Percentiles rank a stretch among this genome's conserved stretches.
phyloP scores from a whole-genome alignment of 768 basidiomycete genomes.

The Suillus plorans region DNA sequence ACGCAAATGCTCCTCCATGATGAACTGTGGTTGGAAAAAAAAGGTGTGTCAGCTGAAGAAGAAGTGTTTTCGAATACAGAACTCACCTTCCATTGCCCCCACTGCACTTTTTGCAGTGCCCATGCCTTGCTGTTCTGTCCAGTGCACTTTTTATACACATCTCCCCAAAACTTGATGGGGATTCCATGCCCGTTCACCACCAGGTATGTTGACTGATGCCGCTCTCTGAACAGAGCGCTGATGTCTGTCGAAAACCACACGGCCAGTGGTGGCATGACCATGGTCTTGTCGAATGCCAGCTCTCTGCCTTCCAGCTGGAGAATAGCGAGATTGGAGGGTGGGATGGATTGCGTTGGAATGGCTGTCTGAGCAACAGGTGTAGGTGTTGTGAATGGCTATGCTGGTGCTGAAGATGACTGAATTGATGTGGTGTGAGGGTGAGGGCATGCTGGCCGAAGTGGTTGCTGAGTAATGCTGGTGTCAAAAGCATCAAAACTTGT shows the following conservation, averaged over 20 bases:
- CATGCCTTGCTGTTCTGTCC: neutral
- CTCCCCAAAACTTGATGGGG: neutral
- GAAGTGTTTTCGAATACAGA: too few relatives aligned
- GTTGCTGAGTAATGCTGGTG: neutral
- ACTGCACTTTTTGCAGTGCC: neutral
- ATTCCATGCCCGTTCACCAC: neutral
- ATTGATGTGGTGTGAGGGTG: neutral
- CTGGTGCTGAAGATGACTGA: too few relatives aligned
- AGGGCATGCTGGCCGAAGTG: neutral
- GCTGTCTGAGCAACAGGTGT: too few relatives aligned
- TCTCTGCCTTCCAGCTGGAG: neutral
- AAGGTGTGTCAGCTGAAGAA: neutral
- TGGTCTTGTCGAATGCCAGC: neutral
- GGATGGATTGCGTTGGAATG: neutral
- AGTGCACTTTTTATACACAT: neutral
- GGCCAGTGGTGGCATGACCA: neutral
- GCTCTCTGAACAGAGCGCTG: neutral
- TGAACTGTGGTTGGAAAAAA: constrained; percentile 5
- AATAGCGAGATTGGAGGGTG: neutral
- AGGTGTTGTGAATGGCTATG: too few relatives aligned
- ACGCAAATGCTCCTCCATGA: neutral
- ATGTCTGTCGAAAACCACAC: neutral
- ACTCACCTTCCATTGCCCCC: neutral
- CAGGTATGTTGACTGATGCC: neutral
- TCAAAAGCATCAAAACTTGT: neutral